Conservation (phyloP, 2,329 filamentous ascomycete species). For the Tricladium varicosporioides region DNA sequence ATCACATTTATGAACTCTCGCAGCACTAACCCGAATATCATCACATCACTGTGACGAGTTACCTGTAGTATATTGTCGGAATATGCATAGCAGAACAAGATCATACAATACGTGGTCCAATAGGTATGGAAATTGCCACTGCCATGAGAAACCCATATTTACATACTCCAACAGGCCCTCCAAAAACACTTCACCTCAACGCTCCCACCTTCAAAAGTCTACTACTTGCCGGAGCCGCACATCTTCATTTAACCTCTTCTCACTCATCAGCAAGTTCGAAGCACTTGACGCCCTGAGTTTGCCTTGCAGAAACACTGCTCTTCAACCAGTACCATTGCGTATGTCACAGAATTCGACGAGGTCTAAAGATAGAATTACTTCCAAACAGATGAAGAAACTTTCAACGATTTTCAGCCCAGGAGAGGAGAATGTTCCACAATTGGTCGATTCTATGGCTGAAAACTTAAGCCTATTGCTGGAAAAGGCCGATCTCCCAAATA, state of each 20-base stretch:
- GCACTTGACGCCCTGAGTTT: conserved; percentile 27
- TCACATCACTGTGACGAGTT: not conserved
- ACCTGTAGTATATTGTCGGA: not conserved
- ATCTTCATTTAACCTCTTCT: conserved; percentile 21
- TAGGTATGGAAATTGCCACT: not conserved
- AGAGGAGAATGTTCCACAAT: not conserved
- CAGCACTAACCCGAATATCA: too few species aligned
- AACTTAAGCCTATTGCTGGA: too few species aligned
- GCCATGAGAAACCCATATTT: not conserved
- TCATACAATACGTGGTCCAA: not conserved
- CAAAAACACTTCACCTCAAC: not conserved
- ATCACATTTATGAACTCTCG: too few species aligned
- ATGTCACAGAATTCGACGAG: conserved; percentile 7
- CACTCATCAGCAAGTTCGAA: conserved; percentile 31
- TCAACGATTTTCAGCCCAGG: conserved; percentile 22
- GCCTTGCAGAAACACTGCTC: conserved; percentile 12
- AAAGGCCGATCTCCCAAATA: too few species aligned
- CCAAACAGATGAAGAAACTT: conserved; percentile 12
- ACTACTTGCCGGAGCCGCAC: not conserved
- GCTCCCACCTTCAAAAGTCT: not conserved
- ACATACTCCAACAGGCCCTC: too few species aligned
- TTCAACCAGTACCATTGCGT: conserved; percentile 23
- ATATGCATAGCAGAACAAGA: not conserved
- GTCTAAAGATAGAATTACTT: conserved; percentile 1
- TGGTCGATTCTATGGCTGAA: not conserved